These are phyloP conservation scores for Fusarium praegraminearum DNA, from an alignment of 2,329 filamentous ascomycete species.

Conservation along the genomic window DNA sequence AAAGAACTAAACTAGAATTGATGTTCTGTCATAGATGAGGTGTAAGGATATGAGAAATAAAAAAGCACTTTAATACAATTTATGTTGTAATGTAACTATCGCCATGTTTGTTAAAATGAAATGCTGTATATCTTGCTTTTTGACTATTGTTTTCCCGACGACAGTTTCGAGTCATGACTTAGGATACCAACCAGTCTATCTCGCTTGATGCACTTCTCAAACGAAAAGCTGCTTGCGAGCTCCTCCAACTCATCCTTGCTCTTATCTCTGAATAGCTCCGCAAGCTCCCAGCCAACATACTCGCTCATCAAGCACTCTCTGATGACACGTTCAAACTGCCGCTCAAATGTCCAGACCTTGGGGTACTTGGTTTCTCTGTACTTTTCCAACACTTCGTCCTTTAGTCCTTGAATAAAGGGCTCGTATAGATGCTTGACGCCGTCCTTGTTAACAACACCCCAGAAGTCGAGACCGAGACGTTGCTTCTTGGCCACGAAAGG, in stretches of 20 bases:
- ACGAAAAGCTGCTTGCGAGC: slow-evolving; percentile 62
- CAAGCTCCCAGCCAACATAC: slow-evolving; percentile 66
- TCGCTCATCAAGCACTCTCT: slow-evolving; percentile 59
- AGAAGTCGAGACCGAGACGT: slow-evolving; percentile 64
- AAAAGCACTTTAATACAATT: background rate
- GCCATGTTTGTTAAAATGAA: background rate
- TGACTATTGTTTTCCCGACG: background rate
- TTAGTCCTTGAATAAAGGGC: slow-evolving; percentile 56
- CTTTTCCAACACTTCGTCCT: slow-evolving; percentile 57
- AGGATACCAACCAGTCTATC: slow-evolving; percentile 65
- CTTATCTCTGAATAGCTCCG: slow-evolving; percentile 65
- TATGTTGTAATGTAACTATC: background rate
- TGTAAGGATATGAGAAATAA: background rate
- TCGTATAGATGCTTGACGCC: slow-evolving; percentile 53
- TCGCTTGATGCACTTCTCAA: slow-evolving; percentile 65
- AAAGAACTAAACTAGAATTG: slow-evolving; percentile 44
- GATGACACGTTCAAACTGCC: slow-evolving; percentile 61
- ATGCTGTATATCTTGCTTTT: background rate
- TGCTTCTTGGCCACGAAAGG: slow-evolving; percentile 69
- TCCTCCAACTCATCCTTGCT: slow-evolving; percentile 65
- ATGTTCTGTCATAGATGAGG: background rate
- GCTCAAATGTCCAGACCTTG: slow-evolving; percentile 62
- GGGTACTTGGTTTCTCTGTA: slow-evolving; percentile 61
- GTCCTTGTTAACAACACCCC: slow-evolving; percentile 57
- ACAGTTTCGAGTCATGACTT: slow-evolving; percentile 37